A percentile compares a stretch with the other conserved stretches of the same genome.
Conservation (phyloP, 2,329 filamentous ascomycete species). For the Pseudocercospora musae region DNA sequence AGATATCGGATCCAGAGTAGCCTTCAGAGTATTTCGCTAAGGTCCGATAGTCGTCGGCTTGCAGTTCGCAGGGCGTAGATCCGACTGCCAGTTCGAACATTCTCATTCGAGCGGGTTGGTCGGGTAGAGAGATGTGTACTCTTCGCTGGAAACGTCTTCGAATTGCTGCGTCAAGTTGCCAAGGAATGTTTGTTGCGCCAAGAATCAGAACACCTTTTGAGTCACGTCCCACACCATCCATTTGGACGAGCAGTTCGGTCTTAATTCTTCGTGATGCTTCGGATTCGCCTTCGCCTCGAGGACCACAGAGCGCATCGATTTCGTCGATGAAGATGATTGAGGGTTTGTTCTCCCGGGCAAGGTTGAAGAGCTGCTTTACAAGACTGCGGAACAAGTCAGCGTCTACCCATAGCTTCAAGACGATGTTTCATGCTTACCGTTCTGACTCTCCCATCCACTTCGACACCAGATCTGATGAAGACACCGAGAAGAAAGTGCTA, state of each 20-base stretch:
- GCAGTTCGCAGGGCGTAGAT: slow-evolving; percentile 81
- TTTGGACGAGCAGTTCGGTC: slow-evolving; percentile 95
- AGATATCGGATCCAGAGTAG: slow-evolving; percentile 94
- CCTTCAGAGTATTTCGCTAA: slow-evolving; percentile 82
- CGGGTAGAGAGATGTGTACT: slow-evolving; percentile 92
- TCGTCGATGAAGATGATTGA: slow-evolving; percentile 99
- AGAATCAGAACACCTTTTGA: slow-evolving; percentile 90
- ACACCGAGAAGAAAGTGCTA: slow-evolving; percentile 98
- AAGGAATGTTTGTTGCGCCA: slow-evolving; percentile 96
- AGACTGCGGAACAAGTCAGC: slow-evolving; percentile 54
- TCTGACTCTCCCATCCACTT: slow-evolving; percentile 99
- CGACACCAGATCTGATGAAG: slow-evolving; percentile 92
- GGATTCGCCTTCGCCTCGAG: slow-evolving; percentile 89
- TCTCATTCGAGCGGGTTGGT: slow-evolving; percentile 77
- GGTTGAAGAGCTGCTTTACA: slow-evolving; percentile 94
- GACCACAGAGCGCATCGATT: slow-evolving; percentile 92
- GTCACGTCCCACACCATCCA: slow-evolving; percentile 98
- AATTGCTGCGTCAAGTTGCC: slow-evolving; percentile 96
- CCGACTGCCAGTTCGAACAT: slow-evolving; percentile 98
- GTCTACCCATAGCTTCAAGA: neutral
- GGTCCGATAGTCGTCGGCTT: slow-evolving; percentile 71
- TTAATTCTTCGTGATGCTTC: slow-evolving; percentile 97
- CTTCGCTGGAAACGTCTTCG: slow-evolving; percentile 91
- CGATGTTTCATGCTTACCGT: slow-evolving; percentile 58
- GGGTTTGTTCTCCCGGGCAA: slow-evolving; percentile 96